Evolutionary conservation across 768 basidiomycete species (phyloP), one percentile per base, ranked within the genome.

Genomic region (Clitopilus passeckerianus): DNA sequence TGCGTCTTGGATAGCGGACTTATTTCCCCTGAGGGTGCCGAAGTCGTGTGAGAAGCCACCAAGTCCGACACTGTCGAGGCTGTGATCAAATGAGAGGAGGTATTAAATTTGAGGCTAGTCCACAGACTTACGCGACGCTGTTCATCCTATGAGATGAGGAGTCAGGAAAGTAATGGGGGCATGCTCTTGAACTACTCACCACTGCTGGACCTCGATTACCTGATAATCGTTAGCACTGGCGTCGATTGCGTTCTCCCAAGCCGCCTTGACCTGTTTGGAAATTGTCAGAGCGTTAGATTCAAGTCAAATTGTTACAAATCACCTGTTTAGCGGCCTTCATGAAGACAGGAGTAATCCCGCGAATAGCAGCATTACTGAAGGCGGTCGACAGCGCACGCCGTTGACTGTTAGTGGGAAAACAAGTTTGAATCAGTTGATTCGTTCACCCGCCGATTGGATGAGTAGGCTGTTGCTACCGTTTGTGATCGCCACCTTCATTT

Each of bases 21-120:
- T 2, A 7, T 80, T 75, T 5, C 84, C 84, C 10, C 81, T 76
- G 6, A 86, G 72, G 0, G 80, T 68, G 12, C 77, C 77, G 61
- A 87, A 87, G 63, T 84, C 73, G 63, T 86, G 80, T 6, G 80
- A 79, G 59, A 86, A 86, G 0, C 84, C 83, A 6, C 82, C 83
- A 33, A 86, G 80, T 15, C 85, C 83, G 54, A 86, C 74, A 0
- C 74, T 77, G 62, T 87, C 86, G 5, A 86, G 71, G 9, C 83
- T 85, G 22, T 12, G 10, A 41, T 14, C 5, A n/a, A 5, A 12
- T n/a, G 46, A 5, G 5, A 41, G 3, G 6, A 50, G 27, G 27
- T 30, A 30, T 3, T 30, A 30, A 30, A n/a, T n/a, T 7, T 4
- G 27, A 7, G 27, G 27, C 27, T 30, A 7, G 7, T 3, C 4